Conservation (phyloP, 1,284 basidiomycete species). For the Rhizoctonia solani region DNA sequence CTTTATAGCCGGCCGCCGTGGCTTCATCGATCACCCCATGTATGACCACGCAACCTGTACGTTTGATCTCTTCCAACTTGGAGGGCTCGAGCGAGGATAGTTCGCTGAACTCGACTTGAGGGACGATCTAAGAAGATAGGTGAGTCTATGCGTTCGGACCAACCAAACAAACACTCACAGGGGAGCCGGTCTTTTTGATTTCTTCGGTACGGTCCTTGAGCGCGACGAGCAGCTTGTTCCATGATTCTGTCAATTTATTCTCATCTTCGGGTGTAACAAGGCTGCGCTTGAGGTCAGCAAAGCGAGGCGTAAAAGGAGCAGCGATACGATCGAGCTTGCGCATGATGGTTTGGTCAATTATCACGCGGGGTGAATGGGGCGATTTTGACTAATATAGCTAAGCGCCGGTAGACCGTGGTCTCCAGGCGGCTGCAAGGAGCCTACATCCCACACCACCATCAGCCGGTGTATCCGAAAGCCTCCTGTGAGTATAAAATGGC, state of each 20-base stretch:
- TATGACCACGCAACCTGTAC: constrained; percentile 65
- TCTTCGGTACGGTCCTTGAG: constrained; percentile 21
- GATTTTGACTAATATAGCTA: neutral
- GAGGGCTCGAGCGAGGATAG: constrained; percentile 54
- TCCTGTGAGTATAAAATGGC: constrained; percentile 1
- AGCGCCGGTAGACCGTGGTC: constrained; percentile 6
- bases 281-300: constrained; percentile 18
- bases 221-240: constrained; percentile 7
- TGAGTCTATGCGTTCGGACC: neutral
- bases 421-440: neutral
- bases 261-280: constrained; percentile 15
- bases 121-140: constrained; percentile 53
- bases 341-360: constrained; percentile 11
- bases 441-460: constrained; percentile 9
- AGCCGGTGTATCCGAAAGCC: constrained; percentile 1
- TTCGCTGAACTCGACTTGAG: constrained; percentile 63
- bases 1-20: constrained; percentile 61
- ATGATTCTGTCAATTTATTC: constrained; percentile 12
- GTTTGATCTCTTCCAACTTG: constrained; percentile 56
- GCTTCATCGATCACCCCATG: constrained; percentile 60
- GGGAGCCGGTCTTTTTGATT: constrained; percentile 14
- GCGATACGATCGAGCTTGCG: neutral
- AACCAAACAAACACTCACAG: neutral
- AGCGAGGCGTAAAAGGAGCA: constrained; percentile 28
- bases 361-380: neutral